Evolutionary conservation across 345 rosid species (phyloP), one percentile per base, ranked within the genome.

Genomic region (Cardamine resedifolia): DNA sequence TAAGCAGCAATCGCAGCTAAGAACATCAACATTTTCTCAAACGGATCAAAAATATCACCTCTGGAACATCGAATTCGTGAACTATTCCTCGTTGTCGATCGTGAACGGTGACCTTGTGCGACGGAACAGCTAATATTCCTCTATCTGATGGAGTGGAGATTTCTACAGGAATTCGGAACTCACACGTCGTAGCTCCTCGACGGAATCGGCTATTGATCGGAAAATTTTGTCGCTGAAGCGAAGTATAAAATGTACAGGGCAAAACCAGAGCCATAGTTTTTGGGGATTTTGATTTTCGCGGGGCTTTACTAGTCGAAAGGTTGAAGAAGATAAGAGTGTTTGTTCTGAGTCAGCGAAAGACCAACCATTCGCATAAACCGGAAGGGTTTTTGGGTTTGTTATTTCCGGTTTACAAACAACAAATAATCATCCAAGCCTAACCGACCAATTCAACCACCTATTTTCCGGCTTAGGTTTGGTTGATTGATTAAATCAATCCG

Each of bases 1-100:
- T 20, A 58, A 36, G 27, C 5, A 60, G 34, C 28, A 49, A 36
- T 0, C 4, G 21, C 18, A 38, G 7, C 49, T 23, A 7, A 16
- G 15, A 64, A 9, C 5, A 7, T 3, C 15, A 27, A 26, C 69
- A 44, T 64, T 64, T 67, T 30, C 70, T 20, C 63, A 16, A 39
- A 66, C 20, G 34, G 8, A 56, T 41, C 56, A 41, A 36, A 50
- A 64, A 39, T 21, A 14, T 34, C 53, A 89, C 98, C 97, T 91
- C 97, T 1, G 98, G 98, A 53, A 94, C 97, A 2, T 81, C 41
- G 64, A 94, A 94, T 71, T 94, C 90, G 72, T 90, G 96, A 45
- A 86, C 87, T 1, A 89, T 83, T 11, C 92, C 96, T 21, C 90
- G 88, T 75, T 85, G 87, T 56, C 95, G 81, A 81, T 94, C 98